Conservation (phyloP, 106 monocot species). For the Hemerocallis citrina region DNA sequence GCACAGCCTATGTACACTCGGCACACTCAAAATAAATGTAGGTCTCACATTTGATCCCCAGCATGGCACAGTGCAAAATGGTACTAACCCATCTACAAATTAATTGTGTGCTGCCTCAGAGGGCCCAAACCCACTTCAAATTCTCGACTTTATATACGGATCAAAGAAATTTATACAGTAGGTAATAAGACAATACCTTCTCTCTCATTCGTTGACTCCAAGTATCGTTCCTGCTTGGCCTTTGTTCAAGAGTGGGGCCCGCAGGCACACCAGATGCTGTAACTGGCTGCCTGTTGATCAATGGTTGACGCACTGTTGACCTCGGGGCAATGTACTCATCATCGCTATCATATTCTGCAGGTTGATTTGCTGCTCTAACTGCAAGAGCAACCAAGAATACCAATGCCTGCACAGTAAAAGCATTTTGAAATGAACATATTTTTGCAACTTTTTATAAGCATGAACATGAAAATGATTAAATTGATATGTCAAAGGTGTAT, state of each 20-base stretch:
- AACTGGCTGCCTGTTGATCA: constrained; percentile 37
- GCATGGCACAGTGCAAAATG: too few relatives aligned
- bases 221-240: constrained; percentile 69
- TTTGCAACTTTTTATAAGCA: too few relatives aligned
- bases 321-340: constrained; percentile 54
- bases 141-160: too few relatives aligned
- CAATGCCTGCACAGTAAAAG: constrained; percentile 37
- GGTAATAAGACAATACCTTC: constrained; percentile 30
- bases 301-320: constrained; percentile 35
- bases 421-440: neutral
- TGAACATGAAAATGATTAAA: too few relatives aligned
- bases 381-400: constrained; percentile 59
- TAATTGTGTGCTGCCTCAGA: too few relatives aligned
- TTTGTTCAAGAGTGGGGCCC: constrained; percentile 36
- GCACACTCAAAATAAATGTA: too few relatives aligned
- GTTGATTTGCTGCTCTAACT: constrained; percentile 71
- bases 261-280: constrained; percentile 35
- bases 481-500: too few relatives aligned
- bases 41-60: too few relatives aligned
- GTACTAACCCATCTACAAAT: too few relatives aligned
- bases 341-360: constrained; percentile 81
- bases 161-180: neutral
- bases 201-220: constrained; percentile 84
- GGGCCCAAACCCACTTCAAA: too few relatives aligned
- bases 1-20: too few relatives aligned